Base-by-base conservation (phyloP, 345 rosid genomes). In the Gossypium turneri region DNA sequence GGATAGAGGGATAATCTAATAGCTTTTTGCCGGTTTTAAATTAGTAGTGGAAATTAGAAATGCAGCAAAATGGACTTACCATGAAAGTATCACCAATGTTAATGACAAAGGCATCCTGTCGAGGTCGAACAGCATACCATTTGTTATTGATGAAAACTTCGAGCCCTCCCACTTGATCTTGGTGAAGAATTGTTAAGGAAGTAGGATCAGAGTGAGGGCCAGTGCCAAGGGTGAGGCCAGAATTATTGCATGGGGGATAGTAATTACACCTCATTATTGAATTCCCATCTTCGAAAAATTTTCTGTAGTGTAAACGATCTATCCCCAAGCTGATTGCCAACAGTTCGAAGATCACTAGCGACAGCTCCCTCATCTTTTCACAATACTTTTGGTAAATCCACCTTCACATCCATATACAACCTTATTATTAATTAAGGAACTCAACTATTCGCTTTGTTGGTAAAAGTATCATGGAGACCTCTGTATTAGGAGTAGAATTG, bases 151-250 rank as follows among this genome's bases (percentile, higher is more conserved):
- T 79, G 53, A 91, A 86, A 48, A 93, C 97, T 79, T 93, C 73
- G 25, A 93, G 97, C 2, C 98, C 97, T 10, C 85, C 93, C 13
- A 91, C 94, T 66, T 90, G 81, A 72, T 91, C 97, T 79, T 93
- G 97, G 71, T 91, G 93, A 81, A 93, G 98, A 44, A 93, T 89
- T 9, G 98, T 91, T 24, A 93, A 51, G 66, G 98, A 86, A 43
- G 85, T 87, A 38, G 98, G 94, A 82, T 93, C 98, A 29, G 83
- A 81, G 73, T 93, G 98, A 79, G 98, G 97, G 22, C 98, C 98
- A 12, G 98, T 93, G 64, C 98, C 98, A 44, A 93, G 77, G 22
- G 91, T 79, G 58, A 84, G 86, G 12, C 79, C 81, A 2, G 87
- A 72, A 61, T 85, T 84, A 20, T 82, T 76, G 89, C 98, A 93